Base-by-base conservation (phyloP, 805 yeast species). In the Ogataea paradorogensis region DNA sequence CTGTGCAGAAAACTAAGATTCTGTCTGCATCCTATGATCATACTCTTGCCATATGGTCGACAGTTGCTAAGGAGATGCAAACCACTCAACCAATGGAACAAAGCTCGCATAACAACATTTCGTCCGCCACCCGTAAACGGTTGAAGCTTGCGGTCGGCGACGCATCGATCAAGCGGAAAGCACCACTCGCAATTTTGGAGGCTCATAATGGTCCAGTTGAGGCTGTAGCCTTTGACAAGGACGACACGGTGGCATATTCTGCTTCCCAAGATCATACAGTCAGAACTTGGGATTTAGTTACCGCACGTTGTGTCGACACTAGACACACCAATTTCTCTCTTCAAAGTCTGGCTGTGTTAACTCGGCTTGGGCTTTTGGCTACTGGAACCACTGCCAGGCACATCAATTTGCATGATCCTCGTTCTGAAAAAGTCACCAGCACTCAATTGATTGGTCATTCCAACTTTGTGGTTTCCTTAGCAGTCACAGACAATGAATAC, bases 311-410 rank as follows among this genome's bases (percentile, higher is more conserved):
- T 53, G 84, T 93, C 21, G 96, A 89, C 59, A 85, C 97, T 4
- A 82, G 84, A 63, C 76, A 84, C 15, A 89, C 98, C 0, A 84
- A 90, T 10, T 90, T 77, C 62, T 82, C 98, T 9, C 71, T 93
- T 47, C 71, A 90, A 31, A 85, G 96, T 0, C 64, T 90, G 21
- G 70, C 80, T 22, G 81, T 81, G 50, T 69, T 93, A 46, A 78
- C 85, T 6, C 70, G 76, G 35, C 67, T 82, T 38, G 77, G 85
- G 46, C 68, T 93, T 40, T 65, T 93, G 22, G 95, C 90, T 7
- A 78, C 91, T 42, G 99, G 99, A n/a, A 88, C 97, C 1, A 83
- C 96, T 9, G 97, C 97, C n/a, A 83, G 99, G 64, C 98, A 93
- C 63, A 90, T 93, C 48, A 82, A 89, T 39, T 70, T 93, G 46